Evolutionary conservation across 2,329 filamentous ascomycete species (phyloP).

Genomic region (Phialocephala subalpina): DNA sequence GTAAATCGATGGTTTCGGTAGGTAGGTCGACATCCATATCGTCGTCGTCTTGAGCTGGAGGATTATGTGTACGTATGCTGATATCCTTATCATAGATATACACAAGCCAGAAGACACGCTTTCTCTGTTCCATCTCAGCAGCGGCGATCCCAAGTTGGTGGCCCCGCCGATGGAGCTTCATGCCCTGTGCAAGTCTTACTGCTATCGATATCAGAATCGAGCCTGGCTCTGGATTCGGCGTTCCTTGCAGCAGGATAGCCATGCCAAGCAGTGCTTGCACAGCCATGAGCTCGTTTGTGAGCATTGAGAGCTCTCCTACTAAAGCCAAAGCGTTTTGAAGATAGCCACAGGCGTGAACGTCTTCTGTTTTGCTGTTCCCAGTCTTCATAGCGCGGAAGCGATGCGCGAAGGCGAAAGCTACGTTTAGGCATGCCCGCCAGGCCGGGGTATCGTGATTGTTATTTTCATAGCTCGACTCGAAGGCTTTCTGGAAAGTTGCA

Average conservation of each 20-base stretch:
- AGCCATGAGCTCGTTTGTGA: constrained; percentile 23
- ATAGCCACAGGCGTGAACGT: constrained; percentile 28
- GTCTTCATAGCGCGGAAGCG: constrained; percentile 29
- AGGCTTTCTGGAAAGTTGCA: constrained; percentile 20
- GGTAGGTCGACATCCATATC: constrained; percentile 49
- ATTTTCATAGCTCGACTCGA: constrained; percentile 22
- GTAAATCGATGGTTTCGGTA: constrained; percentile 24
- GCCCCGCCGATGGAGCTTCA: constrained; percentile 34
- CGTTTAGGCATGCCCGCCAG: constrained; percentile 40
- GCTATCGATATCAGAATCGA: constrained; percentile 34
- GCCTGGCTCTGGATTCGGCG: constrained; percentile 33
- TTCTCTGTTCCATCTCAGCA: constrained; percentile 46
- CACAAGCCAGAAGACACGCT: constrained; percentile 71
- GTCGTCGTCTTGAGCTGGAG: constrained; percentile 69
- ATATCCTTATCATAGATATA: constrained; percentile 72
- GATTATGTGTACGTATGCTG: constrained; percentile 65
- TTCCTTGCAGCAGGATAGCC: constrained; percentile 36
- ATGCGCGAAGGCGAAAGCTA: constrained; percentile 34
- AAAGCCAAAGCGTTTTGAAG: constrained; percentile 31
- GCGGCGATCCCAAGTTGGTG: constrained; percentile 17
- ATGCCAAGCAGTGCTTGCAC: constrained; percentile 42
- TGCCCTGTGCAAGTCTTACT: constrained; percentile 35
- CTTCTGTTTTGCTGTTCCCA: constrained; percentile 12
- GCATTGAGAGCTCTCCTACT: constrained; percentile 18
- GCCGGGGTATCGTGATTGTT: constrained; percentile 22